phyloP scores from a whole-genome alignment of 208 protist genomes.

The Porcisia deanei region DNA sequence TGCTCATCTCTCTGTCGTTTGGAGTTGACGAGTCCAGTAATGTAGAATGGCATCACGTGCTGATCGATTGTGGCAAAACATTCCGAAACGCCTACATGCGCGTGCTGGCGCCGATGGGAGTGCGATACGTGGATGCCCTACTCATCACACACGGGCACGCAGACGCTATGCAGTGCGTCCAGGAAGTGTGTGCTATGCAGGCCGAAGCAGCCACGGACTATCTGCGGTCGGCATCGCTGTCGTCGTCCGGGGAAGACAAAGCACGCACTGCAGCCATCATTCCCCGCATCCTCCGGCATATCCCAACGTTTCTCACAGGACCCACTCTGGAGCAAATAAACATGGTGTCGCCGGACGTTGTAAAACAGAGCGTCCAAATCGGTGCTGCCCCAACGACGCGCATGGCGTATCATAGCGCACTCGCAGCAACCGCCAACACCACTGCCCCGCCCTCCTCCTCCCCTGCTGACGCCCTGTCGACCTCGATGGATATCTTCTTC shows the following conservation, averaged over 20 bases:
- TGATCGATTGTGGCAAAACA: conserved; percentile 92
- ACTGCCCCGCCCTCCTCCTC: conserved; percentile 13
- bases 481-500: conserved; percentile 45
- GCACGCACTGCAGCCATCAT: background rate
- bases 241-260: background rate
- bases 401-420: conserved; percentile 7
- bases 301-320: conserved; percentile 60
- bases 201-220: conserved; percentile 25
- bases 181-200: conserved; percentile 90
- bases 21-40: conserved; percentile 2
- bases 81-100: conserved; percentile 89
- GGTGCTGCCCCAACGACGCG: conserved; percentile 26
- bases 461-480: conserved; percentile 7
- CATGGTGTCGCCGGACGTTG: conserved; percentile 50
- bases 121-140: conserved; percentile 71
- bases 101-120: conserved; percentile 60
- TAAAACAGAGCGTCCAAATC: conserved; percentile 22
- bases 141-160: conserved; percentile 90
- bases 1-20: conserved; percentile 65
- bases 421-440: conserved; percentile 11
- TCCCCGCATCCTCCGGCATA: conserved; percentile 34
- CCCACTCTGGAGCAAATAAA: conserved; percentile 58
- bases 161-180: conserved; percentile 81
- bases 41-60: conserved; percentile 38
- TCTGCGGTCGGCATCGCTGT: background rate